Base-by-base conservation (phyloP, 2,329 filamentous ascomycete genomes). In the Colletotrichum sp. region DNA sequence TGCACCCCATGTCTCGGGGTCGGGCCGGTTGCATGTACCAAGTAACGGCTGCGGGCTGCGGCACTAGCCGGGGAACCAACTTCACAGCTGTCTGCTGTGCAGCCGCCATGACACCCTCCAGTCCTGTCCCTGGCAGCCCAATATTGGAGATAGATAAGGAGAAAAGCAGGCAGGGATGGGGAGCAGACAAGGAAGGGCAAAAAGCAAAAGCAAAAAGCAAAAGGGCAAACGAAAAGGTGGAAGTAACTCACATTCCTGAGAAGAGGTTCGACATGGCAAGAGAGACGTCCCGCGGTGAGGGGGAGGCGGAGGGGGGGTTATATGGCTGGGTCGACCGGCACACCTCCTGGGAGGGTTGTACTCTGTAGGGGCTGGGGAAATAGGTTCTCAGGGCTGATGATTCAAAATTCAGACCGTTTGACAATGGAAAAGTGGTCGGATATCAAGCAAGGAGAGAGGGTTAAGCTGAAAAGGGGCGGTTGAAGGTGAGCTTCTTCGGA, bases 191-290 rank as follows among this genome's bases (percentile, higher is more conserved):
- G 66, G 26, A 68, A 26, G 60, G 64, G 39, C 8, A 24, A 71
- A 71, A 34, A 67, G 57, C 34, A 57, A 71, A 52, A 69, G 39
- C 34, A 34, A 71, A 71, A 39, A 67, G 57, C 52, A 57, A 71
- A 69, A 52, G 44, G 44, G 59, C 69, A 77, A 74, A 75, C 76
- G 78, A 65, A 69, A 34, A 60, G 69, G n/a, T 34, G 52, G 65
- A 71, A 69, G 77, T 72, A 77, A 90, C 90, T 90, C 87, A 92
- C 90, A 92, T 91, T 84, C 90, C 90, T 81, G 90, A 91, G 83
- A 92, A 91, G 80, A 92, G 85, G 85, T 91, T 91, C 80, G 90
- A 91, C 90, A 91, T 92, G 82, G 80, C 86, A 80, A 79, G 72
- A 71, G 78, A 21, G 77, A 60, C 16, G 30, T 69, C 28, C 59